Evolutionary conservation across 1,284 basidiomycete genomes (phyloP).

Genomic region (Pascua guehoae): DNA sequence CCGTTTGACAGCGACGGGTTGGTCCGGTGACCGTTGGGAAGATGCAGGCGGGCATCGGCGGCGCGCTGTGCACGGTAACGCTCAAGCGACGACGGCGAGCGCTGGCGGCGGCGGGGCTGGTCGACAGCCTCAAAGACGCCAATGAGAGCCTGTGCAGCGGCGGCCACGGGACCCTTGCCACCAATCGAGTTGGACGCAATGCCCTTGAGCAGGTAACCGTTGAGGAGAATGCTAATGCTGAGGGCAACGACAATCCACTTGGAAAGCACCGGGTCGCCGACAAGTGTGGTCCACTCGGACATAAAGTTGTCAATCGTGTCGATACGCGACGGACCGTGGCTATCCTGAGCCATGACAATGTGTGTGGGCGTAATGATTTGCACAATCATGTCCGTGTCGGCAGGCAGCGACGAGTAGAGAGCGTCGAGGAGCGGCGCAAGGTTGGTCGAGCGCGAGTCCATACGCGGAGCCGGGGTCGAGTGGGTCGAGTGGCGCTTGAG

Average conservation of each 20-base stretch:
- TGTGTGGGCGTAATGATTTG: conserved; percentile 67
- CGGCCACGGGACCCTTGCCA: conserved; percentile 49
- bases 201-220: conserved; percentile 86
- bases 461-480: conserved; percentile 32
- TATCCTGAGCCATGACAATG: conserved; percentile 51
- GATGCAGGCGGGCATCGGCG: conserved; percentile 9
- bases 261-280: conserved; percentile 88
- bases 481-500: conserved; percentile 57
- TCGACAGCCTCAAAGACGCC: conserved; percentile 43
- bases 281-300: conserved; percentile 88
- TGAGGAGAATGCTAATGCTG: conserved; percentile 81
- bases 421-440: conserved; percentile 60
- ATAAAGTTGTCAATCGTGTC: conserved; percentile 76
- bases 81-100: conserved; percentile 15
- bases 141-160: conserved; percentile 51
- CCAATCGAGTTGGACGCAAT: conserved; percentile 54
- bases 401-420: conserved; percentile 55
- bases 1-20: background rate
- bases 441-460: conserved; percentile 53
- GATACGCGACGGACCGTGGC: conserved; percentile 37
- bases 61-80: conserved; percentile 10
- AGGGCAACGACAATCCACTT: conserved; percentile 95
- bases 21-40: conserved; percentile 8
- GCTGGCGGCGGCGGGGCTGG: conserved; percentile 9
- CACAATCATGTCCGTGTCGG: conserved; percentile 59